Evolutionary conservation across 306 rosid species (phyloP).

Genomic region (Cucurbita argyrosperma): DNA sequence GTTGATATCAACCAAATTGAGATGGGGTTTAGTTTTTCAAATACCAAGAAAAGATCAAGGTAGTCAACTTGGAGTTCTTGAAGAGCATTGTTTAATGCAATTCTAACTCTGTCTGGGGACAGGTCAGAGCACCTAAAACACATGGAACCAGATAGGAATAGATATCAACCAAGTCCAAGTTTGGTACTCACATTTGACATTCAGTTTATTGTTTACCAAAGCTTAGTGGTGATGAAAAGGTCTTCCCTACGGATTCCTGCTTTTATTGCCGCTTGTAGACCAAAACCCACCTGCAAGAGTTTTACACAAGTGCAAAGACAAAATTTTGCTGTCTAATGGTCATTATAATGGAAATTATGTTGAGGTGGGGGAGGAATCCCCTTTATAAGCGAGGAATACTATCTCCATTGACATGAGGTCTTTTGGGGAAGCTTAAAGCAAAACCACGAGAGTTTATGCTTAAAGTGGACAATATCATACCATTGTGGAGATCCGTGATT

Average conservation of each 20-base stretch:
- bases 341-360: neutral
- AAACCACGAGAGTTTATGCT: no score
- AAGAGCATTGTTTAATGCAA: conserved; percentile 37
- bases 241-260: conserved; percentile 45
- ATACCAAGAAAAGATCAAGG: conserved; percentile 51
- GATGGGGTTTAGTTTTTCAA: conserved; percentile 10
- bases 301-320: neutral
- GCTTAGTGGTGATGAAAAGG: conserved; percentile 37
- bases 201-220: conserved; percentile 22
- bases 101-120: conserved; percentile 48
- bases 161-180: neutral
- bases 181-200: neutral
- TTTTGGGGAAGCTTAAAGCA: no score
- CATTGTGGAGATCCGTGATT: no score
- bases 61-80: conserved; percentile 48
- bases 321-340: neutral
- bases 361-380: no score
- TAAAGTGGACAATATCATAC: no score
- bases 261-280: conserved; percentile 36
- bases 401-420: no score
- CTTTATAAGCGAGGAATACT: no score
- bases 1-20: conserved; percentile 10
- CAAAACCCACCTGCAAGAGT: conserved; percentile 32
- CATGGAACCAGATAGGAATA: neutral
- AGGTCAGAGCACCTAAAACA: conserved; percentile 43